Percentiles rank a stretch among this genome's conserved stretches.
These are phyloP conservation scores for Colletotrichum musae DNA, from an alignment of 2,329 filamentous ascomycete species.

Conservation along the genomic window DNA sequence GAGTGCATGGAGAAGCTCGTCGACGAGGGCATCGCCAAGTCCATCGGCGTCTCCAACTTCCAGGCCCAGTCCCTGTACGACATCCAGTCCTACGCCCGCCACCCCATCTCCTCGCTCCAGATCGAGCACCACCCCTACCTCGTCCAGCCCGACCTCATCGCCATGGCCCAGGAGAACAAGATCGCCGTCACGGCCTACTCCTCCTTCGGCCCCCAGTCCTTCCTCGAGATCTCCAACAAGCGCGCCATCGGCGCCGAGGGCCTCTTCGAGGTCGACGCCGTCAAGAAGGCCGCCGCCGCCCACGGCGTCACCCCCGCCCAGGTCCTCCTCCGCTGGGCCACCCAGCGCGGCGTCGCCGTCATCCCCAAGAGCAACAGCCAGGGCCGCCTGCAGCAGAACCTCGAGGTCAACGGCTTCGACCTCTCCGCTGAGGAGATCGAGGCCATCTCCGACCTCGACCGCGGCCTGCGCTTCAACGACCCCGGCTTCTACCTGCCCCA, in stretches of 20 bases:
- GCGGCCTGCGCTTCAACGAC: conserved; percentile 73
- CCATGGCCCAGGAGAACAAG: conserved; percentile 68
- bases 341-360: conserved; percentile 73
- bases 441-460: conserved; percentile 68
- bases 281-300: conserved; percentile 68
- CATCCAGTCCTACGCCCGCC: conserved; percentile 70
- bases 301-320: conserved; percentile 73
- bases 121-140: conserved; percentile 81
- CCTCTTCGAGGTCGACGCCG: conserved; percentile 51
- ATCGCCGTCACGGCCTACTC: conserved; percentile 77
- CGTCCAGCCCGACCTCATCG: conserved; percentile 69
- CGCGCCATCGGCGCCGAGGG: conserved; percentile 46
- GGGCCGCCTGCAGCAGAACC: conserved; percentile 65
- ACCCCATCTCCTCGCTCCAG: conserved; percentile 70
- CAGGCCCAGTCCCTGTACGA: conserved; percentile 71
- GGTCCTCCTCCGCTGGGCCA: conserved; percentile 77
- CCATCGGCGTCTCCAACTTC: conserved; percentile 75
- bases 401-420: conserved; percentile 70
- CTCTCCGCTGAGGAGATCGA: conserved; percentile 68
- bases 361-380: conserved; percentile 75
- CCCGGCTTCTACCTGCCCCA: conserved; percentile 57
- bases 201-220: conserved; percentile 72
- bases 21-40: conserved; percentile 63
- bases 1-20: conserved; percentile 72
- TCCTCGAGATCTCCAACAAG: conserved; percentile 51